These are phyloP conservation scores for Blastocystis sp. DNA, from an alignment of 352 stramenopile genomes.

Conservation along the genomic window DNA sequence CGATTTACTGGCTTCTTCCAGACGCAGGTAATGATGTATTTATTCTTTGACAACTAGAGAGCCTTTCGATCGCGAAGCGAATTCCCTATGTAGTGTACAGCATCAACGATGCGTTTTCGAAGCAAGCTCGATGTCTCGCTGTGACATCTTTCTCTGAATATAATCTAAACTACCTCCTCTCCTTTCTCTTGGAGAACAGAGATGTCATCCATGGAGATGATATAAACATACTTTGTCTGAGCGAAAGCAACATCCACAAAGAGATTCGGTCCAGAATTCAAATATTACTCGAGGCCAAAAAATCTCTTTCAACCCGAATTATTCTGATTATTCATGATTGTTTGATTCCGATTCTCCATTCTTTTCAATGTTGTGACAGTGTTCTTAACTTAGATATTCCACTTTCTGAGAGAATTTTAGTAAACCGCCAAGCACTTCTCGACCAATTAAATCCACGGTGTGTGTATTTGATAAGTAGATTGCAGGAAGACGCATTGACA, in stretches of 20 bases:
- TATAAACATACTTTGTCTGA: not conserved
- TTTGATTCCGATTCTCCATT: not conserved
- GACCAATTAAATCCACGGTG: not conserved
- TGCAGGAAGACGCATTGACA: not conserved
- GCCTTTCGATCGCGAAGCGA: not conserved
- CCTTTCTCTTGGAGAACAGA: constrained; percentile 9
- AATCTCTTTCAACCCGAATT: not conserved
- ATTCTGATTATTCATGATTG: constrained; percentile 32
- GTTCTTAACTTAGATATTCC: constrained; percentile 10
- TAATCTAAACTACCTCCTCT: constrained; percentile 14
- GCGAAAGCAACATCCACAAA: constrained; percentile 31
- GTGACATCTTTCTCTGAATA: constrained; percentile 3
- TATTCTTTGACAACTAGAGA: not conserved
- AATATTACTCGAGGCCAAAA: not conserved
- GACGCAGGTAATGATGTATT: not conserved
- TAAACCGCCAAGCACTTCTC: not conserved
- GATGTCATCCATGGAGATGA: not conserved
- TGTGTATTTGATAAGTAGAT: not conserved
- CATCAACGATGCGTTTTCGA: not conserved
- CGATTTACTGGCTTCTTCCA: not conserved
- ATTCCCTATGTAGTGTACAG: not conserved
- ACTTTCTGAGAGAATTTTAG: not conserved
- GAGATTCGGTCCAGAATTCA: not conserved
- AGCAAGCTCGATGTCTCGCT: not conserved
- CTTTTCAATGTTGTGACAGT: not conserved